phyloP scores from a whole-genome alignment of 2,329 filamentous ascomycete genomes.

The Monascus ruber region DNA sequence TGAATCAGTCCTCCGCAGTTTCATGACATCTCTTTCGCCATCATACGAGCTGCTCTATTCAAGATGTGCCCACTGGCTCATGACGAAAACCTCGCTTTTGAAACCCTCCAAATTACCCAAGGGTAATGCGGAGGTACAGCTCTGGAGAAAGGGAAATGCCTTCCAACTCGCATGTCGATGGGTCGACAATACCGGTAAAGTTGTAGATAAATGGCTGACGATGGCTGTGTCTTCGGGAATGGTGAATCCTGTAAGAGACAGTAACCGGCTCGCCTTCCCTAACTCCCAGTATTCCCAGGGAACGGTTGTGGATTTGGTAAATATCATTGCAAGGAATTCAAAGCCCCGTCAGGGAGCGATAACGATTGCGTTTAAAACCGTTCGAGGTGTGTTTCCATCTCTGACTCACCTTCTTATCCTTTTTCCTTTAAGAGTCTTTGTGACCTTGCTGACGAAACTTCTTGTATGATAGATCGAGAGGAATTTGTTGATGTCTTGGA shows the following conservation, averaged over 20 bases:
- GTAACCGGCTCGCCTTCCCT: conserved; percentile 4
- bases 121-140: conserved; percentile 16
- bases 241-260: conserved; percentile 9
- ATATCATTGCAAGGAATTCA: background rate
- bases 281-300: background rate
- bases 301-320: background rate
- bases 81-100: conserved; percentile 15
- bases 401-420: background rate
- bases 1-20: conserved; percentile 8
- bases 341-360: background rate
- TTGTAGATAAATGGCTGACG: conserved; percentile 18
- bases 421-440: background rate
- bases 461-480: background rate
- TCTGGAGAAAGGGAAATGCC: conserved; percentile 16
- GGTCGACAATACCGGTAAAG: conserved; percentile 12
- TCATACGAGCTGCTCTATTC: conserved; percentile 18
- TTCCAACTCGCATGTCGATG: conserved; percentile 17
- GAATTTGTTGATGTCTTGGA: background rate
- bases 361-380: background rate
- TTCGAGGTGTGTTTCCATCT: background rate
- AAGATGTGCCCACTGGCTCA: conserved; percentile 13
- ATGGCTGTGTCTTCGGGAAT: conserved; percentile 9
- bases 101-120: conserved; percentile 14
- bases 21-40: conserved; percentile 17
- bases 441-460: background rate